Evolutionary conservation across 805 yeast species (phyloP).

Genomic region (Komagataella phaffii): DNA sequence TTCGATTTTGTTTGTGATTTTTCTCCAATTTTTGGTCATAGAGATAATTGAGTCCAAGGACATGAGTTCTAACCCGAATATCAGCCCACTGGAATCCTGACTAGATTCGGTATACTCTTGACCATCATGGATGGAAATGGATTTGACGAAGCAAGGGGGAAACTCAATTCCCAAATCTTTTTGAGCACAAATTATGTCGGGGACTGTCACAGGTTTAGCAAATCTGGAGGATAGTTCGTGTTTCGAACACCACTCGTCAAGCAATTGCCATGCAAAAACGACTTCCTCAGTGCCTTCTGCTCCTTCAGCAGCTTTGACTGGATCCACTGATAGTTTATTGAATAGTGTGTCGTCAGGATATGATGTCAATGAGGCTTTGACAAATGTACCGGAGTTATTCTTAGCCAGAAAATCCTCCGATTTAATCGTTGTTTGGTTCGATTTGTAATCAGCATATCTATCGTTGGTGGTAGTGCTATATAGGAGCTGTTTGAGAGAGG

Average conservation of each 20-base stretch:
- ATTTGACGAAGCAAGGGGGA: constrained; percentile 68
- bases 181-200: constrained; percentile 68
- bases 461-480: constrained; percentile 56
- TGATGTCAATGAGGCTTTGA: constrained; percentile 9
- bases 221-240: constrained; percentile 16
- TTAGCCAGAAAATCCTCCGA: background rate
- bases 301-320: constrained; percentile 7
- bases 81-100: constrained; percentile 31
- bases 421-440: constrained; percentile 1
- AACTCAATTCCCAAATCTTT: constrained; percentile 56
- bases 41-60: constrained; percentile 63
- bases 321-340: constrained; percentile 1
- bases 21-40: constrained; percentile 75
- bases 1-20: constrained; percentile 36
- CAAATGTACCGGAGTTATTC: constrained; percentile 3
- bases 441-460: constrained; percentile 55
- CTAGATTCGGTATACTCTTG: constrained; percentile 53
- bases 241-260: constrained; percentile 60
- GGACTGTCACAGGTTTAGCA: constrained; percentile 44
- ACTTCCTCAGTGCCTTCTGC: constrained; percentile 57
- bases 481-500: constrained; percentile 31
- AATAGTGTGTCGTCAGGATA: constrained; percentile 10
- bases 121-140: constrained; percentile 71
- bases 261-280: constrained; percentile 71
- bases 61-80: constrained; percentile 70